Evolutionary conservation across 2,329 filamentous ascomycete genomes (phyloP), one percentile per base, ranked within the genome.

Genomic region (Truncatella angustata): DNA sequence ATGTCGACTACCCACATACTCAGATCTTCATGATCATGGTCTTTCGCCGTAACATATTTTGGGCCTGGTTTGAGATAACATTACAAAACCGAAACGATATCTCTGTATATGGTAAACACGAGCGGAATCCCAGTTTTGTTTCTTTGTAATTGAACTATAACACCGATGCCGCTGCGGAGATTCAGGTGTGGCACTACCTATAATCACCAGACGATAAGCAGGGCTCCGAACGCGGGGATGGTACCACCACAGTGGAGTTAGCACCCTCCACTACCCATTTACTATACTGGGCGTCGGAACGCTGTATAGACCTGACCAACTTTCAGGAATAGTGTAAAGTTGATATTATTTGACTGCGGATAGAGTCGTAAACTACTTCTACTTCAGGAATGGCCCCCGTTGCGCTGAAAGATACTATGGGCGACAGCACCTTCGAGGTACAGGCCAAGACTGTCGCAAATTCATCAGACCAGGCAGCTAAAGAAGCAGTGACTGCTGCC

Each of bases 401-500:
- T 23, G 45, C 45, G 9, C 28, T 49, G 28, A 36, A n/a, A 9
- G 32, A 35, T 12, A 37, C 32, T 7, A 9, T 21, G 11, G 12
- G 30, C 28, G 32, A 26, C 24, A 30, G n/a, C 12, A 24, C 9
- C 12, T 10, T 30, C 10, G 45, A n/a, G 6, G 32, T 49, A 7
- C 5, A 35, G 28, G 12, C 45, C 23, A 53, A 43, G 40, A 18
- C 20, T 26, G 30, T 35, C 11, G 5, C 44, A n/a, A 3, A 36
- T 7, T n/a, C 23, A 5, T 24, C 23, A 23, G 9, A 44, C 9
- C 18, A 42, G 34, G 36, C 34, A 18, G 21, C 68, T 5, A 56
- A 62, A 28, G 45, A 51, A 4, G 67, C 69, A 28, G 66, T 74
- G 4, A 48, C 58, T 6, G 62, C 62, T 5, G 72, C 71, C 10